phyloP scores from a whole-genome alignment of 768 basidiomycete species.

The Panellus pusillus region DNA sequence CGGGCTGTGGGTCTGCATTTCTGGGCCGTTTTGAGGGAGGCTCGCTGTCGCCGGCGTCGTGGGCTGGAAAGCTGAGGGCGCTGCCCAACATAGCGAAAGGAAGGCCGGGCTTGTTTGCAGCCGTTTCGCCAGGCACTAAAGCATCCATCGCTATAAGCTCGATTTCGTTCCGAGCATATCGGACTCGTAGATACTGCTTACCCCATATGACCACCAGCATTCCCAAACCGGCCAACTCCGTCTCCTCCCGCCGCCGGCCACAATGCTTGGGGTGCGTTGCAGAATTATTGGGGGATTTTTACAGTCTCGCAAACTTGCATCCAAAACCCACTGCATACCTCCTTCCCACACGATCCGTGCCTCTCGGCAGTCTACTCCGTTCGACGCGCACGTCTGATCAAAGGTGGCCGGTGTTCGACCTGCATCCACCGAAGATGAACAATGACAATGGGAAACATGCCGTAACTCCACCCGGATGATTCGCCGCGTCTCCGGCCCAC shows the following conservation, averaged over 20 bases:
- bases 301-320: background rate
- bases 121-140: slow-evolving; percentile 13
- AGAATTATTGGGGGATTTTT: too few species aligned
- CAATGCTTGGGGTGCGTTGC: too few species aligned
- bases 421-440: too few species aligned
- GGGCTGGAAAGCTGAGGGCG: slow-evolving; percentile 19
- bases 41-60: slow-evolving; percentile 24
- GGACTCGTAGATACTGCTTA: background rate
- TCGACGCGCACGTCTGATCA: background rate
- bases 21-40: slow-evolving; percentile 36
- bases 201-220: too few species aligned
- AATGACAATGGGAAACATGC: too few species aligned
- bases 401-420: background rate
- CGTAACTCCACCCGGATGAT: too few species aligned
- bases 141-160: slow-evolving; percentile 11
- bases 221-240: too few species aligned
- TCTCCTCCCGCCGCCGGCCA: too few species aligned
- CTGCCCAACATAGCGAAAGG: slow-evolving; percentile 21
- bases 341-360: slow-evolving; percentile 10
- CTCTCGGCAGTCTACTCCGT: slow-evolving; percentile 4
- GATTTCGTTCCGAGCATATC: background rate
- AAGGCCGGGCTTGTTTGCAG: slow-evolving; percentile 11
- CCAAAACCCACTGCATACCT: background rate
- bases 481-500: too few species aligned
- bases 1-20: slow-evolving; percentile 27